Conservation (phyloP, 495 filamentous ascomycete species). For the Parathielavia appendiculata region DNA sequence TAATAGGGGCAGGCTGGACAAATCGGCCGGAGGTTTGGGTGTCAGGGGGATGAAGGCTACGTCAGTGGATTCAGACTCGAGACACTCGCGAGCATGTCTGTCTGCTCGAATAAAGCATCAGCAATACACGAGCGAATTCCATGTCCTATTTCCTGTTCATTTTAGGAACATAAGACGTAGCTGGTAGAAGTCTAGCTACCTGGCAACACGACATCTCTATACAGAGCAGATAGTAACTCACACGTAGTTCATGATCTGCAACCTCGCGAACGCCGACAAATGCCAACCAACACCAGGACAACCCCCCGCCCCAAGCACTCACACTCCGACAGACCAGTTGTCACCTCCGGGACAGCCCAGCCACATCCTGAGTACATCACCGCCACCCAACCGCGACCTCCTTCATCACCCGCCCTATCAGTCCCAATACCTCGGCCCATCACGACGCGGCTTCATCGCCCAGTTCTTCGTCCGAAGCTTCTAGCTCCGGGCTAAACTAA, state of each 20-base stretch:
- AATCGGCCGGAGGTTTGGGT: too few species aligned
- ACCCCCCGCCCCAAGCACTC: too few species aligned
- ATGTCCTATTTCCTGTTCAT: too few species aligned
- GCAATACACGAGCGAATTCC: too few species aligned
- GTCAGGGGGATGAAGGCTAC: too few species aligned
- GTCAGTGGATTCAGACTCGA: too few species aligned
- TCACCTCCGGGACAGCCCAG: too few species aligned
- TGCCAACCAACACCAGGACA: too few species aligned
- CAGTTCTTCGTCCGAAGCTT: slow-evolving; percentile 4
- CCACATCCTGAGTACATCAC: background rate
- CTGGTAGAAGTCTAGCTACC: background rate
- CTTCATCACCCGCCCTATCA: background rate
- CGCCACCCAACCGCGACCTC: background rate
- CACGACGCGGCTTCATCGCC: background rate
- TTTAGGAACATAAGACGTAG: background rate
- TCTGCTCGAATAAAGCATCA: too few species aligned
- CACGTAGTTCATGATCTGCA: background rate
- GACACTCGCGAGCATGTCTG: too few species aligned
- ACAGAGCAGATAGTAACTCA: background rate
- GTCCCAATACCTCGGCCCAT: background rate
- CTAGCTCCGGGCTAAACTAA: slow-evolving; percentile 32
- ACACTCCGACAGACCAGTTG: too few species aligned
- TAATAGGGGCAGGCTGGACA: too few species aligned
- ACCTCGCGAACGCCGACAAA: background rate
- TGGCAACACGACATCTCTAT: background rate